Base-by-base conservation (phyloP, 768 basidiomycete genomes). In the Boletus edulis region DNA sequence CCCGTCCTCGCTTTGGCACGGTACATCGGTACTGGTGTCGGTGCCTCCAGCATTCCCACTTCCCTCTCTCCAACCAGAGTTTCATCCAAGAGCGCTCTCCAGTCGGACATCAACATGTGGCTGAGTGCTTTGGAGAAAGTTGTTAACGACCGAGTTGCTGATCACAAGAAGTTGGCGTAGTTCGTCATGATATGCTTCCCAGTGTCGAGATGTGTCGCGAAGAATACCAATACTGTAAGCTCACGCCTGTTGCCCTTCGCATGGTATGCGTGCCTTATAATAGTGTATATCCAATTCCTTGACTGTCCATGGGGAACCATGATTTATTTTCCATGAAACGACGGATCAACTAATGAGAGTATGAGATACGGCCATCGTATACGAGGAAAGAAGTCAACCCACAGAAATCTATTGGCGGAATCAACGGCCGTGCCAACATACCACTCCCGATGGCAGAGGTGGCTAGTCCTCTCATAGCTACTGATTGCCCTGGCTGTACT, bases 1-100 rank as follows among this genome's bases (percentile, higher is more conserved):
- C 97, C 97, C 4, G 93, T 98, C 44, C 82, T 98, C 18, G 92
- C 95, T 2, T 84, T 97, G 44, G 92, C 96, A 5, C 80, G 83
- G 9, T 87, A 93, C 67, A 85, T 98, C 47, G 81, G 86, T 29
- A 71, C 78, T 15, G 80, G 82, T 17, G 49, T 63, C 37, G 50
- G 35, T 43, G 14, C 56, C 17, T 57, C 62, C 3, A 76, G 49
- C n/a, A 49, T 42, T 12, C 37, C 50, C 27, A 24, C 50, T 1
- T 35, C 56, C 18, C 29, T 47, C 24, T 27, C 50, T 31, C 37
- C 52, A 22, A 62, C 57, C 18, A 41, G 41, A 27, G 40, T 46
- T 35, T 51, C 52, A 14, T 32, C 51, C 22, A 54, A 55, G 12
- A 47, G 57, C 5, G 32, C 45, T 40, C 52, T 60, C 42, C 62